Conservation (phyloP, 2,329 filamentous ascomycete species). For the Xylariomycetidae sp. region DNA sequence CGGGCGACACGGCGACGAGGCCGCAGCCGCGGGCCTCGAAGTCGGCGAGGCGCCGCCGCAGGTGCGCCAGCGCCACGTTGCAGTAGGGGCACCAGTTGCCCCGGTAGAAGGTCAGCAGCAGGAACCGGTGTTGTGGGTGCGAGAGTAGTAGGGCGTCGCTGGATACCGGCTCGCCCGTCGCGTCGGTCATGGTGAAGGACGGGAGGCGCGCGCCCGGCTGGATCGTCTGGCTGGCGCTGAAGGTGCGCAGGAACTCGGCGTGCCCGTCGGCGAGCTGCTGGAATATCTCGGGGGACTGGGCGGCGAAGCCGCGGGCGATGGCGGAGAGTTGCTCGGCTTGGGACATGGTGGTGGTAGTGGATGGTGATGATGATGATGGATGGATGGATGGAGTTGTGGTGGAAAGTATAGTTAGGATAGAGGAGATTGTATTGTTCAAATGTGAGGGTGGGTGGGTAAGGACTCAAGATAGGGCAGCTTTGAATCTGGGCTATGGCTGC, state of each 20-base stretch:
- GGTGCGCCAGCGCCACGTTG: slow-evolving; percentile 32
- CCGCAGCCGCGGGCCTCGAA: slow-evolving; percentile 33
- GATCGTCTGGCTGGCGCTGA: slow-evolving; percentile 23
- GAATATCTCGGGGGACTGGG: slow-evolving; percentile 4
- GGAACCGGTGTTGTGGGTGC: slow-evolving; percentile 23
- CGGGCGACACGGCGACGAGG: slow-evolving; percentile 37
- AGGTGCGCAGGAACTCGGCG: slow-evolving; percentile 12
- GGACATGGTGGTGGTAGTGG: too few relatives aligned
- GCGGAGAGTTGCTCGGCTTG: slow-evolving; percentile 11
- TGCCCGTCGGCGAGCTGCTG: slow-evolving; percentile 8
- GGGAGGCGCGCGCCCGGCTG: slow-evolving; percentile 30
- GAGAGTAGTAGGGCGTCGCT: slow-evolving; percentile 25
- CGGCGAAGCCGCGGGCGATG: slow-evolving; percentile 2
- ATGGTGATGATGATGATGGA: too few relatives aligned
- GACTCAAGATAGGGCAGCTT: too few relatives aligned
- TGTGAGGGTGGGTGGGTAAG: too few relatives aligned
- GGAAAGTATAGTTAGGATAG: too few relatives aligned
- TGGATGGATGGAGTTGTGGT: too few relatives aligned
- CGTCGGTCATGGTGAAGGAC: slow-evolving; percentile 29
- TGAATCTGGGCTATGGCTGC: too few relatives aligned
- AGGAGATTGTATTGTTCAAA: too few relatives aligned
- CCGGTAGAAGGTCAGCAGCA: slow-evolving; percentile 43
- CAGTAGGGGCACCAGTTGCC: slow-evolving; percentile 43
- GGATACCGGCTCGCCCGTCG: slow-evolving; percentile 27
- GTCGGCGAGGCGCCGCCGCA: slow-evolving; percentile 31